phyloP scores from a whole-genome alignment of 768 basidiomycete genomes.

The Termitomyces sp. region DNA sequence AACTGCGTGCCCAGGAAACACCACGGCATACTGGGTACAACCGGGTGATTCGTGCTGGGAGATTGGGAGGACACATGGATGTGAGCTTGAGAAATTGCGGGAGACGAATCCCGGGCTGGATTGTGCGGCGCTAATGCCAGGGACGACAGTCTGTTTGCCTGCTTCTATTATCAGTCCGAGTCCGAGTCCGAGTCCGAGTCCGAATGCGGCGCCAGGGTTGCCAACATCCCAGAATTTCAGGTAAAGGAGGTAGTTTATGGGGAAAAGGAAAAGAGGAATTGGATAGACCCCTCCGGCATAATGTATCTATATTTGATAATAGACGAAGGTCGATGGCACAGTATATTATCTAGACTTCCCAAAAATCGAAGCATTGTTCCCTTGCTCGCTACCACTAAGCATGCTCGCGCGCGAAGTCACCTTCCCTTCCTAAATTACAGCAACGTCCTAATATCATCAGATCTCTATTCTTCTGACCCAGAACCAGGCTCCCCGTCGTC shows the following conservation, averaged over 20 bases:
- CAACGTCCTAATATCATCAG: not conserved
- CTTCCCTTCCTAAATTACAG: not conserved
- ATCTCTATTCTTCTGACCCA: constrained; percentile 29
- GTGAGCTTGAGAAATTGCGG: constrained; percentile 45
- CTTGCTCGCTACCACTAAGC: not conserved
- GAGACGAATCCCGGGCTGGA: constrained; percentile 47
- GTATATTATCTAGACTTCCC: not conserved
- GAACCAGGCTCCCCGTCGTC: constrained; percentile 24
- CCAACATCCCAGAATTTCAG: not conserved
- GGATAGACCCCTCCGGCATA: not conserved
- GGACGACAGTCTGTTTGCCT: constrained; percentile 56
- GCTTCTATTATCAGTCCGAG: not conserved
- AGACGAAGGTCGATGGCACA: not conserved
- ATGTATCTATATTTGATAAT: not conserved
- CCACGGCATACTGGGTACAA: constrained; percentile 41
- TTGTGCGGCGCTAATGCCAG: constrained; percentile 57
- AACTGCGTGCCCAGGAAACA: constrained; percentile 33
- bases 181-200: too few relatives aligned
- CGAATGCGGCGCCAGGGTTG: not conserved
- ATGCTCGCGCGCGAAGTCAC: constrained; percentile 1
- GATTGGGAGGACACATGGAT: constrained; percentile 43
- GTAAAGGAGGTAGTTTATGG: not conserved
- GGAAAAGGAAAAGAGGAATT: not conserved
- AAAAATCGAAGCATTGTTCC: not conserved
- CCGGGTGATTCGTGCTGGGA: constrained; percentile 68